Evolutionary conservation across 345 rosid species (phyloP).

Genomic region (Eutrema heterophyllum): DNA sequence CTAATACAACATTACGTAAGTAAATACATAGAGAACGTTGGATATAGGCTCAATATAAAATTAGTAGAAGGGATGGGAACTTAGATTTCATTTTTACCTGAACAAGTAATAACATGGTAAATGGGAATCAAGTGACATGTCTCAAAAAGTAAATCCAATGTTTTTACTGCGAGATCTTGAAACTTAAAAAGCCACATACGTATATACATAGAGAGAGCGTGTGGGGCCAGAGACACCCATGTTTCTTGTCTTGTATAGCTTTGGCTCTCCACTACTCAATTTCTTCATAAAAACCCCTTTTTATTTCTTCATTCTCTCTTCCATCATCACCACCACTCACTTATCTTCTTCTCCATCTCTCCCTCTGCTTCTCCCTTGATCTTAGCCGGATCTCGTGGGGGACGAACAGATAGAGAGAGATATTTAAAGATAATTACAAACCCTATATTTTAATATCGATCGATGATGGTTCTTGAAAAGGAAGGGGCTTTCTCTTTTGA

Average conservation of each 20-base stretch:
- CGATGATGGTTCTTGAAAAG: background rate
- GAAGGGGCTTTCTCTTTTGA: constrained; percentile 51
- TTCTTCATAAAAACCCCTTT: constrained; percentile 27
- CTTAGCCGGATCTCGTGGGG: constrained; percentile 63
- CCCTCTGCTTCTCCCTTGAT: constrained; percentile 45
- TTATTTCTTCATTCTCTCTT: constrained; percentile 26
- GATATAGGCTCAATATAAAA: constrained; percentile 24
- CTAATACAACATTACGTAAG: background rate
- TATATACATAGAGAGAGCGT: background rate
- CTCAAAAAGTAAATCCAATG: constrained; percentile 34
- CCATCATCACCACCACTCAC: constrained; percentile 34
- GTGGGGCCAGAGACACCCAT: constrained; percentile 32
- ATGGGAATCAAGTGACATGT: constrained; percentile 34
- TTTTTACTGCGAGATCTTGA: constrained; percentile 32
- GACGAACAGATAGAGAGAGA: constrained; percentile 25
- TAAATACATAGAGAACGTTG: constrained; percentile 23
- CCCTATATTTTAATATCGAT: constrained; percentile 9
- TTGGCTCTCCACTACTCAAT: constrained; percentile 34
- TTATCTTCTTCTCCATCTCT: constrained; percentile 26
- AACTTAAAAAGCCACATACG: constrained; percentile 21
- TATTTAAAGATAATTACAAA: background rate
- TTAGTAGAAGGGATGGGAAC: constrained; percentile 1
- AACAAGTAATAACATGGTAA: constrained; percentile 32
- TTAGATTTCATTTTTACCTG: constrained; percentile 11
- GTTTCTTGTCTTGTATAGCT: constrained; percentile 33